phyloP scores from a whole-genome alignment of 257 asterid species.

The Solanum medicagineum region DNA sequence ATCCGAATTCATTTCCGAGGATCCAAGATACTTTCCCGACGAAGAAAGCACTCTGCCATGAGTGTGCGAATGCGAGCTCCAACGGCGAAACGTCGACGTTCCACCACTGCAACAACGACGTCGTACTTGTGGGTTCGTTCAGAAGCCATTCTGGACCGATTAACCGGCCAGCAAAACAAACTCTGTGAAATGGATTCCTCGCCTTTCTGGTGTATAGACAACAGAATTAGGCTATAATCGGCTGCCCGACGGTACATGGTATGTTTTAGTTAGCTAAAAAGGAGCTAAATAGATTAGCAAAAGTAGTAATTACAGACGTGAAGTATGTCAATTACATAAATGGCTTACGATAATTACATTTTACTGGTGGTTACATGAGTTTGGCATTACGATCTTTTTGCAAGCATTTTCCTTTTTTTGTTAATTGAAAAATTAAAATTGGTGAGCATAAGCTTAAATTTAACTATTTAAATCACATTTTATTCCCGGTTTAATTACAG shows the following conservation, averaged over 20 bases:
- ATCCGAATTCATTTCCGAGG: slow-evolving; percentile 2
- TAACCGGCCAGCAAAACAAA: slow-evolving; percentile 24
- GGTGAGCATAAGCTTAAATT: neutral
- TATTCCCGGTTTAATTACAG: neutral
- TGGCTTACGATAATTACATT: neutral
- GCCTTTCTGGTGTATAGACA: neutral
- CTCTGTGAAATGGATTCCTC: neutral
- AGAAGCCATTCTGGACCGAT: slow-evolving; percentile 42
- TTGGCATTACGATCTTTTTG: neutral
- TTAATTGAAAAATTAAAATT: too few relatives aligned
- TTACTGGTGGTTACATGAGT: neutral
- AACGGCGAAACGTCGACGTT: slow-evolving; percentile 22
- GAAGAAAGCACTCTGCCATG: slow-evolving; percentile 21
- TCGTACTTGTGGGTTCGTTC: slow-evolving; percentile 18
- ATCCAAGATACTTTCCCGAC: slow-evolving; percentile 15
- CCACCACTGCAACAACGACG: slow-evolving; percentile 66
- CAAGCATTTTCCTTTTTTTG: neutral
- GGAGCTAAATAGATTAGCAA: neutral
- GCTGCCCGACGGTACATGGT: neutral
- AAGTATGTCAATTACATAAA: neutral
- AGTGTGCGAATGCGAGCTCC: slow-evolving; percentile 27
- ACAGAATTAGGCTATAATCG: neutral
- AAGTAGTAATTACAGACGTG: neutral
- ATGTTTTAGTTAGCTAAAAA: neutral
- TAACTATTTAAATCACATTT: neutral